Conservation (phyloP, 1,284 basidiomycete genomes). For the Somion occarium region DNA sequence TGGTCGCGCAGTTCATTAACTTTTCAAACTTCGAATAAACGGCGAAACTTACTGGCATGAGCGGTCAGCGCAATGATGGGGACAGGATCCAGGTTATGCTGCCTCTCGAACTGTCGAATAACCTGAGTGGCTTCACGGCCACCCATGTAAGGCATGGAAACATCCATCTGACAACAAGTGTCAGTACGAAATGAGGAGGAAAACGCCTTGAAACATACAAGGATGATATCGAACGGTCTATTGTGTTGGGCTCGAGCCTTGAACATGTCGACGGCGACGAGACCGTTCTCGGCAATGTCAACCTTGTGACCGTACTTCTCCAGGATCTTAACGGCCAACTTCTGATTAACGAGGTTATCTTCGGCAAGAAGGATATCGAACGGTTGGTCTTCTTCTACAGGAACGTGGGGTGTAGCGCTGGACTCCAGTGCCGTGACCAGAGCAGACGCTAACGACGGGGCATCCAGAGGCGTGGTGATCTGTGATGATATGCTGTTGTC, state of each 20-base stretch:
- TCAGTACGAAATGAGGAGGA: slow-evolving; percentile 2
- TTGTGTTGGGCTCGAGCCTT: slow-evolving; percentile 70
- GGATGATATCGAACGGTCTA: slow-evolving; percentile 82
- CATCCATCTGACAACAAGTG: slow-evolving; percentile 78
- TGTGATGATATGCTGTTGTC: slow-evolving; percentile 90
- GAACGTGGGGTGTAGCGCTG: slow-evolving; percentile 81
- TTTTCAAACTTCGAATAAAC: not conserved
- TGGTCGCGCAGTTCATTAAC: slow-evolving; percentile 13
- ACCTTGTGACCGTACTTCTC: slow-evolving; percentile 96
- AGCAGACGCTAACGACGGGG: slow-evolving; percentile 89
- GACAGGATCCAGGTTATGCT: slow-evolving; percentile 66
- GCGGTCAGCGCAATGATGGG: slow-evolving; percentile 97
- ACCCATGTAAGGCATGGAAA: slow-evolving; percentile 97
- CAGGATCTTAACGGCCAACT: slow-evolving; percentile 93
- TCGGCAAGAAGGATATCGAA: slow-evolving; percentile 97
- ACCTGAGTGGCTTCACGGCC: slow-evolving; percentile 87
- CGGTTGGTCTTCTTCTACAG: slow-evolving; percentile 76
- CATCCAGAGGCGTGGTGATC: slow-evolving; percentile 85
- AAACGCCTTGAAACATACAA: slow-evolving; percentile 45
- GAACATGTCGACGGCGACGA: slow-evolving; percentile 86
- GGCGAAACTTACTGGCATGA: slow-evolving; percentile 72
- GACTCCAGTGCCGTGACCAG: slow-evolving; percentile 94
- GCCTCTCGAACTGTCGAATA: slow-evolving; percentile 78
- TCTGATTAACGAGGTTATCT: slow-evolving; percentile 98
- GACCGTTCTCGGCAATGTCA: slow-evolving; percentile 97